Evolutionary conservation across 2,329 filamentous ascomycete species (phyloP), one percentile per base, ranked within the genome.

Genomic region (Penicillium sp.): DNA sequence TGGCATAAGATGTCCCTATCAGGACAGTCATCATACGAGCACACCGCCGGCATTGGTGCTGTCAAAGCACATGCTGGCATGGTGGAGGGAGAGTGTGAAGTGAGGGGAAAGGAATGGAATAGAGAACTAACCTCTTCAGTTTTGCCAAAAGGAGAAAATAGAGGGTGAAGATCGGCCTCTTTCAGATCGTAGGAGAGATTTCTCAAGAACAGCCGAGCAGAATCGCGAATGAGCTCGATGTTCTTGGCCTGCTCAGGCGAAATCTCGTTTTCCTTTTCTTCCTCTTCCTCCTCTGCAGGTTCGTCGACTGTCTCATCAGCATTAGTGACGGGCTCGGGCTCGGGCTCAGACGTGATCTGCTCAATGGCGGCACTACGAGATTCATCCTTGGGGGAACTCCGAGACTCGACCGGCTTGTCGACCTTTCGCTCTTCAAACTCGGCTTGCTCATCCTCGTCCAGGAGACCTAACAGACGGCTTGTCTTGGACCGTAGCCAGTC

Each of bases 1-100:
- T 77, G 82, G 90, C 90, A 93, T 97, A 90, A 92, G 93, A 87
- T 98, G 95, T 98, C 95, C 95, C 95, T 98, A 98, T 98, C 95
- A 86, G 90, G 90, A 85, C 86, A 80, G 91, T 98, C 93, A 98
- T 98, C 95, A 93, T 84, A 76, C 79, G 80, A 82, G 71, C 69
- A 65, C 63, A 57, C 60, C 56, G 60, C 55, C 52, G 54, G 46
- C 51, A 44, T 50, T 57, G 45, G 43, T 35, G 41, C 43, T 19
- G 4, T 43, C 64, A 62, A 69, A 65, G 57, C 57, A 53, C 43
- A 52, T 51, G 48, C 39, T 49, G 35, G 27, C 35, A 29, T 53
- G 51, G 16, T 41, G 51, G 45, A 31, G 48, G 9, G 43, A 37
- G 52, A 16, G 11, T 29, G 27, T 29, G 9, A 3, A 41, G 10